A percentile compares a stretch with the other conserved stretches of the same genome.
phyloP scores from a whole-genome alignment of 169 alveolate species.

The Cardiosporidium cionae region DNA sequence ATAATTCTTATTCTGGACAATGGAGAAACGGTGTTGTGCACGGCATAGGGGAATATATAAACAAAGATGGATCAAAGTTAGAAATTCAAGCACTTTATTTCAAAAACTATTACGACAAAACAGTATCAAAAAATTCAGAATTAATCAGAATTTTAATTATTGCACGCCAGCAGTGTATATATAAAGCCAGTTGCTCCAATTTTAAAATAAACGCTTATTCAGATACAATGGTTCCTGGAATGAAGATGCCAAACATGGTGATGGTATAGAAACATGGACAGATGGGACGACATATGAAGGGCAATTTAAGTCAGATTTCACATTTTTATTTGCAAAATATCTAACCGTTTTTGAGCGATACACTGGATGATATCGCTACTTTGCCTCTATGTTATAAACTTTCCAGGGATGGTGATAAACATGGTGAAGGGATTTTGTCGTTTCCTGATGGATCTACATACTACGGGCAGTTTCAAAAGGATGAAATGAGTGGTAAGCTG shows the following conservation, averaged over 20 bases:
- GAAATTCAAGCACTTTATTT: conserved; percentile 1
- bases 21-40: conserved; percentile 60
- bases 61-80: conserved; percentile 42
- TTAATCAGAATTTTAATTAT: not conserved
- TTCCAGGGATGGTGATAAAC: conserved; percentile 42
- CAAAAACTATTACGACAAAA: not conserved
- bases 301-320: conserved; percentile 39
- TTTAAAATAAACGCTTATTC: not conserved
- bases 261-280: conserved; percentile 67
- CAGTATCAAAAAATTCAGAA: not conserved
- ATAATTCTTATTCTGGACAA: conserved; percentile 45
- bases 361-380: not conserved
- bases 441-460: conserved; percentile 51
- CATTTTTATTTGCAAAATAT: not conserved
- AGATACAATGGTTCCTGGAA: conserved; percentile 61
- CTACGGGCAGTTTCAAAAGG: conserved; percentile 42
- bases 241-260: conserved; percentile 68
- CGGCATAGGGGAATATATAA: conserved; percentile 45
- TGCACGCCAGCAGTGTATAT: not conserved
- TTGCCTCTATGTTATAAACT: conserved; percentile 24
- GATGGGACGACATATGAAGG: conserved; percentile 52
- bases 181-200: not conserved
- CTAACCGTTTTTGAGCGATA: not conserved
- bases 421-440: conserved; percentile 45
- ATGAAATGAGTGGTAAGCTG: conserved; percentile 38